Conservation (phyloP, 306 rosid species). For the Inga laurina region DNA sequence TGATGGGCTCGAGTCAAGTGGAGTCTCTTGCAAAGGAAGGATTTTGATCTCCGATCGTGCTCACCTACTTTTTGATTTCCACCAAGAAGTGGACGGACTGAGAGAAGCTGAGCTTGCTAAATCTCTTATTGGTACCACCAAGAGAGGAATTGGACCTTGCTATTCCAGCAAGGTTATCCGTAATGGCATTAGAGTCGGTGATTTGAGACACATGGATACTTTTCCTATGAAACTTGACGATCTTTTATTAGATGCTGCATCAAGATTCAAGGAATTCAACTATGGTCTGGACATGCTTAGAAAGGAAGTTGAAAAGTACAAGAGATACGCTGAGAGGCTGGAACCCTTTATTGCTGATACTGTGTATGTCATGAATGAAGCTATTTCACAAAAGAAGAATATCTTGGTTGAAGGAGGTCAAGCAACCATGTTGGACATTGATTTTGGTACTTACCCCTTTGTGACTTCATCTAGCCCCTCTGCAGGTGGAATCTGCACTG, state of each 20-base stretch:
- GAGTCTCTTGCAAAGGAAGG: slow-evolving; percentile 89
- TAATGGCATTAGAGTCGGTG: slow-evolving; percentile 89
- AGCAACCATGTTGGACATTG: slow-evolving; percentile 94
- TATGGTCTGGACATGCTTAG: slow-evolving; percentile 72
- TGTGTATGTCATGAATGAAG: slow-evolving; percentile 76
- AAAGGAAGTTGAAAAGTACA: slow-evolving; percentile 86
- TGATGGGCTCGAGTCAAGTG: slow-evolving; percentile 75
- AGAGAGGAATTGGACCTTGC: slow-evolving; percentile 97
- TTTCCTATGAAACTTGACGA: slow-evolving; percentile 84
- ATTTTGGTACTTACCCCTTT: slow-evolving; percentile 97
- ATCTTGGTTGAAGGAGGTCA: slow-evolving; percentile 98
- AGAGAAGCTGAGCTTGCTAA: slow-evolving; percentile 89
- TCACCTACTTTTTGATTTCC: slow-evolving; percentile 90
- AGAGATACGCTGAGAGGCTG: slow-evolving; percentile 91
- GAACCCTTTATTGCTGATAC: slow-evolving; percentile 89
- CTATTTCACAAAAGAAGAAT: slow-evolving; percentile 74
- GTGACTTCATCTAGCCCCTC: slow-evolving; percentile 99
- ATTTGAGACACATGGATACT: slow-evolving; percentile 88
- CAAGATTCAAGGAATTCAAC: slow-evolving; percentile 74
- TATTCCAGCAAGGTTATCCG: slow-evolving; percentile 88
- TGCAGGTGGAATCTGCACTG: slow-evolving; percentile 96
- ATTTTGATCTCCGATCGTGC: slow-evolving; percentile 94
- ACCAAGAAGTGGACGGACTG: slow-evolving; percentile 88
- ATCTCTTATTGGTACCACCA: slow-evolving; percentile 96
- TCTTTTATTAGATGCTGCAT: slow-evolving; percentile 72